Percentiles rank a stretch among this genome's conserved stretches.
These are phyloP conservation scores for Omphalotus guepiniiformis DNA, from an alignment of 768 basidiomycete genomes.

Conservation along the genomic window DNA sequence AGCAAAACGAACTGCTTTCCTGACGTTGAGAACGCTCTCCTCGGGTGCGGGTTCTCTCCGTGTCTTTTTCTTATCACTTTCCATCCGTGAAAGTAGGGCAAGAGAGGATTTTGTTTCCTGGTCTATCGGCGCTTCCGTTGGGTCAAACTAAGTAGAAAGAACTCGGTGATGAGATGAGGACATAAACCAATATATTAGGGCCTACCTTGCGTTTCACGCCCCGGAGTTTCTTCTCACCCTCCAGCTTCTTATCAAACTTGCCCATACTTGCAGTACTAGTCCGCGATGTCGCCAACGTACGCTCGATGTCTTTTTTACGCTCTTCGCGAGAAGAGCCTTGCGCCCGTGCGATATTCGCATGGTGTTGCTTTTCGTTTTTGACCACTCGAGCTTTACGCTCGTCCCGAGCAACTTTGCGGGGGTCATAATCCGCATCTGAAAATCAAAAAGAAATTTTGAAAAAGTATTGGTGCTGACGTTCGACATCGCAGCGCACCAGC, in stretches of 20 bases:
- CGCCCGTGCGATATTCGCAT: constrained; percentile 67
- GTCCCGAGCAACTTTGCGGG: constrained; percentile 67
- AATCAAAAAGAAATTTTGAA: not conserved
- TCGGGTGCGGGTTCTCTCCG: constrained; percentile 39
- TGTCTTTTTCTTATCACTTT: constrained; percentile 65
- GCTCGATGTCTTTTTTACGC: constrained; percentile 73
- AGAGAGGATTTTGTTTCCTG: constrained; percentile 73
- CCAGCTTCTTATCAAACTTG: constrained; percentile 83
- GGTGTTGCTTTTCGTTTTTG: constrained; percentile 79
- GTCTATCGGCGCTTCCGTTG: constrained; percentile 61
- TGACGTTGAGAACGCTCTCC: constrained; percentile 69
- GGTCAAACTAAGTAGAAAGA: constrained; percentile 62
- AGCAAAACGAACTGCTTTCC: constrained; percentile 81
- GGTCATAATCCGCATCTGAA: constrained; percentile 76
- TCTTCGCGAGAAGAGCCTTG: constrained; percentile 29
- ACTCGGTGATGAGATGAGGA: not conserved
- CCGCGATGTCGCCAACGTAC: constrained; percentile 70
- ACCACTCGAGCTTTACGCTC: constrained; percentile 76
- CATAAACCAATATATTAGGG: not conserved
- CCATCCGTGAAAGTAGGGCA: constrained; percentile 73
- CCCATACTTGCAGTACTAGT: constrained; percentile 94
- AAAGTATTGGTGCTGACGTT: not conserved
- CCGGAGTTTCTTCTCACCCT: constrained; percentile 85
- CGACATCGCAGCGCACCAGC: constrained; percentile 56
- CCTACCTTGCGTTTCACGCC: constrained; percentile 91